A percentile compares a stretch with the other conserved stretches of the same genome.
phyloP scores from a whole-genome alignment of 371 early-diverging fungal species.

The Mortierella sp. region DNA sequence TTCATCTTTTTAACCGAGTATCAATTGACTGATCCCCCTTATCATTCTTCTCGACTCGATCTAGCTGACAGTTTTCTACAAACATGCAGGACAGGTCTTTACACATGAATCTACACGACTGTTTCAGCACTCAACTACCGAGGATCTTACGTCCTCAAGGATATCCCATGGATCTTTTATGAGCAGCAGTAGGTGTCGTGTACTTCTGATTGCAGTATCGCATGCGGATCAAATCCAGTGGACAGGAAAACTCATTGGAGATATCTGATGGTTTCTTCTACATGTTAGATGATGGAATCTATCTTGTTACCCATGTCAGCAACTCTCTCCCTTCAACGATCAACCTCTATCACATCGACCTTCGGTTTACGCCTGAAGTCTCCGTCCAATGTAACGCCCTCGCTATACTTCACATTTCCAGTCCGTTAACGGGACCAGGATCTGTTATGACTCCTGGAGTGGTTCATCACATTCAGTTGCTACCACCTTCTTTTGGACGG shows the following conservation, averaged over 20 bases:
- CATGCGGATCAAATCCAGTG: not conserved
- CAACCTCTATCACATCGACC: constrained; percentile 38
- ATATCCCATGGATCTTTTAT: constrained; percentile 52
- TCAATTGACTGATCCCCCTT: no score
- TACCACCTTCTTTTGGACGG: constrained; percentile 26
- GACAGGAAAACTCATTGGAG: not conserved
- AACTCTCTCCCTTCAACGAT: constrained; percentile 30
- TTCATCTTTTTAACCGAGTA: not conserved
- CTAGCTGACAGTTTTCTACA: constrained; percentile 37
- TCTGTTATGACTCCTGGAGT: constrained; percentile 31
- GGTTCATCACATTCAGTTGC: constrained; percentile 34
- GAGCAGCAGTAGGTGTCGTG: constrained; percentile 25
- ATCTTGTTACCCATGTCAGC: constrained; percentile 31
- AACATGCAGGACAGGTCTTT: constrained; percentile 35
- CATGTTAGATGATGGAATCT: constrained; percentile 29
- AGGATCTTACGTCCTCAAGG: constrained; percentile 33
- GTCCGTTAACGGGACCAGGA: constrained; percentile 44
- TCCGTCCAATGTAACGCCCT: constrained; percentile 34
- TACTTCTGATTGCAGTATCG: not conserved
- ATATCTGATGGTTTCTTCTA: not conserved
- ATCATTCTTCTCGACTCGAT: not conserved
- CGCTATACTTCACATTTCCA: constrained; percentile 42
- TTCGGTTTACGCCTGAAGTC: constrained; percentile 40
- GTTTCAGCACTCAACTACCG: constrained; percentile 22
- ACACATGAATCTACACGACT: constrained; percentile 36